A percentile compares a stretch with the other conserved stretches of the same genome.
These are phyloP conservation scores for Fusarium sterilihyphosum DNA, from an alignment of 2,329 filamentous ascomycete genomes.

Conservation along the genomic window DNA sequence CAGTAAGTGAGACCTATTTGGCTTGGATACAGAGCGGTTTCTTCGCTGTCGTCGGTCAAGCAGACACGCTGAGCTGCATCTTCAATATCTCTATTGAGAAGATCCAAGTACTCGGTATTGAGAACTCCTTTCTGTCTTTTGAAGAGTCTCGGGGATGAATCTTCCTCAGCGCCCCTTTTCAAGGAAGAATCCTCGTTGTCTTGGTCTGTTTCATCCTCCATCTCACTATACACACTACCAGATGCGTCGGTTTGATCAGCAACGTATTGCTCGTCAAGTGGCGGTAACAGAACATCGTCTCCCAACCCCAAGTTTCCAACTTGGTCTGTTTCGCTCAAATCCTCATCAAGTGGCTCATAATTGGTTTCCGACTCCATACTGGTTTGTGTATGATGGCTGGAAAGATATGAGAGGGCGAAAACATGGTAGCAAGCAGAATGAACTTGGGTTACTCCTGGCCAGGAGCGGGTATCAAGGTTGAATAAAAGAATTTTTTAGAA, in stretches of 20 bases:
- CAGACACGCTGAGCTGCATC: slow-evolving; percentile 57
- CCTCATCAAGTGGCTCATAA: slow-evolving; percentile 25
- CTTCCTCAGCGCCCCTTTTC: slow-evolving; percentile 46
- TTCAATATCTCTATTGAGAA: slow-evolving; percentile 68
- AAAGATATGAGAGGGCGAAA: slow-evolving; percentile 32
- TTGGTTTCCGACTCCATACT: slow-evolving; percentile 47
- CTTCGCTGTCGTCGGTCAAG: slow-evolving; percentile 43
- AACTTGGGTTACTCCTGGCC: slow-evolving; percentile 4
- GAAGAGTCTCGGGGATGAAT: slow-evolving; percentile 46
- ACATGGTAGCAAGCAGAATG: slow-evolving; percentile 43
- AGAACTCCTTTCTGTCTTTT: slow-evolving; percentile 58
- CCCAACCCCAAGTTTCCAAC: slow-evolving; percentile 20
- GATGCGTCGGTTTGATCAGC: slow-evolving; percentile 14
- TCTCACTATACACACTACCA: slow-evolving; percentile 24
- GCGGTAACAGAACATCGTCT: background rate
- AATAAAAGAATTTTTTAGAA: background rate
- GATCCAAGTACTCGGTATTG: slow-evolving; percentile 58
- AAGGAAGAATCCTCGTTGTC: slow-evolving; percentile 31
- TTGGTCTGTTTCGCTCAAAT: slow-evolving; percentile 8
- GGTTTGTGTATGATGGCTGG: slow-evolving; percentile 33
- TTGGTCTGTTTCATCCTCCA: slow-evolving; percentile 13
- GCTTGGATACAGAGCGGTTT: slow-evolving; percentile 48
- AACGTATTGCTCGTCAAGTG: background rate
- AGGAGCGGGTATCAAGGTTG: background rate
- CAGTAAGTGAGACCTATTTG: slow-evolving; percentile 78